Conservation (phyloP, 805 yeast genomes). For the Metschnikowia cubensis region DNA sequence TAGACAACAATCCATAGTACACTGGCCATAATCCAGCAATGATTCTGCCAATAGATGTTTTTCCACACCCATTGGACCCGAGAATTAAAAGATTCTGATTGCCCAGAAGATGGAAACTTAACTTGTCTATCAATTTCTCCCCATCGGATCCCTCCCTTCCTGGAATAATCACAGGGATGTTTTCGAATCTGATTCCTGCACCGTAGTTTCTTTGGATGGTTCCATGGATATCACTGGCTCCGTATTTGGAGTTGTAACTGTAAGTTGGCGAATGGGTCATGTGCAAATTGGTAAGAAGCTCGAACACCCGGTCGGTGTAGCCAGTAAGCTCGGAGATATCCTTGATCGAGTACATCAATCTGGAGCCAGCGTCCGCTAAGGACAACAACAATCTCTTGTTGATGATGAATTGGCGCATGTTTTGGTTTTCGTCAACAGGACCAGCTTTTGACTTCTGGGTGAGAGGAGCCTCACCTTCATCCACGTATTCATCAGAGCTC, state of each 20-base stretch:
- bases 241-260: constrained; percentile 45
- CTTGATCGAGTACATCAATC: constrained; percentile 91
- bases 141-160: constrained; percentile 57
- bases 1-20: constrained; percentile 75
- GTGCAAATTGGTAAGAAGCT: constrained; percentile 70
- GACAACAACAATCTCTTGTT: constrained; percentile 88
- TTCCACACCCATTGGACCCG: constrained; percentile 89
- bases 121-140: constrained; percentile 50
- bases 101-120: constrained; percentile 55
- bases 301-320: constrained; percentile 80
- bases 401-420: constrained; percentile 84
- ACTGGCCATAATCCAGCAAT: constrained; percentile 92
- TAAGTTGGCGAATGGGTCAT: constrained; percentile 67
- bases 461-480: constrained; percentile 18
- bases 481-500: constrained; percentile 15
- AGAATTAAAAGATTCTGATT: constrained; percentile 72
- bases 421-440: constrained; percentile 44
- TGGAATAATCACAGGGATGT: constrained; percentile 79
- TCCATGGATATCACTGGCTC: constrained; percentile 60
- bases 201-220: constrained; percentile 72
- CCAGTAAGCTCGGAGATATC: constrained; percentile 91
- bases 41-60: constrained; percentile 78
- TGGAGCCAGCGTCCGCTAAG: constrained; percentile 90
- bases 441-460: constrained; percentile 9
- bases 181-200: constrained; percentile 74